These are phyloP conservation scores for Tetraselmis striata DNA, from an alignment of 139 green algal species.

Conservation along the genomic window DNA sequence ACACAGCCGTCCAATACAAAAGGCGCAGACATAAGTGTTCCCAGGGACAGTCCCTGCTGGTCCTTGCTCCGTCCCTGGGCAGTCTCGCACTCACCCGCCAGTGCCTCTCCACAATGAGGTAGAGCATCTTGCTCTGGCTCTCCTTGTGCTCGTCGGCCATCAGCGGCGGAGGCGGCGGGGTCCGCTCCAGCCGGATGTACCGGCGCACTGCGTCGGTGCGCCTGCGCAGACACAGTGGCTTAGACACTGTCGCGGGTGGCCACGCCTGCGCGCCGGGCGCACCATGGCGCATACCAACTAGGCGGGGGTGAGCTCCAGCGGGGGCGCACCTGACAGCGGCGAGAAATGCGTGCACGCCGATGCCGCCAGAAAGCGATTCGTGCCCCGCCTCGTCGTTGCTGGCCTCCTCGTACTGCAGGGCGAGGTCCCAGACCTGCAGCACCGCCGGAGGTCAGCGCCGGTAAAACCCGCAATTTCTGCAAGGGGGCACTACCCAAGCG, in stretches of 20 bases:
- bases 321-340: background rate
- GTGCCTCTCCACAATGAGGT: background rate
- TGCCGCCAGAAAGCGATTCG: background rate
- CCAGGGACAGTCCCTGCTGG: too few relatives aligned
- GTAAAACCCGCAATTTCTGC: too few relatives aligned
- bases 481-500: too few relatives aligned
- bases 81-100: background rate
- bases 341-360: background rate
- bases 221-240: too few relatives aligned
- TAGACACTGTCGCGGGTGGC: too few relatives aligned
- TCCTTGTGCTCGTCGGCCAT: background rate
- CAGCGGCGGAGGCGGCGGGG: background rate
- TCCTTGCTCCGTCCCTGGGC: too few relatives aligned
- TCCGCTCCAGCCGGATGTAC: background rate
- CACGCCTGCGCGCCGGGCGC: too few relatives aligned
- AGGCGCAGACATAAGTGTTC: too few relatives aligned
- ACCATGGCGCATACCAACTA: too few relatives aligned
- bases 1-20: too few relatives aligned
- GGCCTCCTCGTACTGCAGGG: background rate
- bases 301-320: too few relatives aligned
- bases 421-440: background rate
- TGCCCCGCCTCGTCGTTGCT: background rate
- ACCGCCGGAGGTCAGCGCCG: too few relatives aligned
- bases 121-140: background rate
- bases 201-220: background rate